Conservation (phyloP, 768 basidiomycete genomes). For the Lenzites betulinus region DNA sequence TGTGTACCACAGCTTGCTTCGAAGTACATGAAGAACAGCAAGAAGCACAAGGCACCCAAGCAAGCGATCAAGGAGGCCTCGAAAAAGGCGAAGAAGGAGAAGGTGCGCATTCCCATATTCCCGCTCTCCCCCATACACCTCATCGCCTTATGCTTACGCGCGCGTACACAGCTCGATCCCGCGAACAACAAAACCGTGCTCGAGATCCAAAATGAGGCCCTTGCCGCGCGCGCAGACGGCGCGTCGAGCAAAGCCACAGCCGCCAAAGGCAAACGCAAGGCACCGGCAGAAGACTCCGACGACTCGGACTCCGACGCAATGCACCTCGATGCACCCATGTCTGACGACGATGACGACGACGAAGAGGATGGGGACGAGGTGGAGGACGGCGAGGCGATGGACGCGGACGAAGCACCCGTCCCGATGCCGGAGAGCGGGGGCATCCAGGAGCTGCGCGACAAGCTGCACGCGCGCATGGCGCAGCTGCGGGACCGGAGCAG, state of each 20-base stretch:
- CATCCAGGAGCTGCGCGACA: slow-evolving; percentile 65
- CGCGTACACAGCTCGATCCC: slow-evolving; percentile 77
- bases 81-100: slow-evolving; percentile 85
- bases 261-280: slow-evolving; percentile 54
- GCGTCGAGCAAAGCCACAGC: not conserved
- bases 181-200: slow-evolving; percentile 79
- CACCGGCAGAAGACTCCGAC: slow-evolving; percentile 34
- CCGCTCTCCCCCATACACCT: not conserved
- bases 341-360: slow-evolving; percentile 30
- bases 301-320: slow-evolving; percentile 36
- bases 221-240: slow-evolving; percentile 29
- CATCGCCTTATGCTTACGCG: too few relatives aligned
- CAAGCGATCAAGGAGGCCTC: slow-evolving; percentile 88
- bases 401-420: slow-evolving; percentile 33
- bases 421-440: slow-evolving; percentile 70
- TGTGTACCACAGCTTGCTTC: slow-evolving; percentile 45
- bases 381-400: slow-evolving; percentile 35
- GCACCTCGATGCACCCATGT: slow-evolving; percentile 42
- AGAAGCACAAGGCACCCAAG: slow-evolving; percentile 74
- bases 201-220: slow-evolving; percentile 68
- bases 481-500: slow-evolving; percentile 51
- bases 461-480: slow-evolving; percentile 75
- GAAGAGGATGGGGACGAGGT: slow-evolving; percentile 38
- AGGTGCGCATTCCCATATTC: slow-evolving; percentile 46
- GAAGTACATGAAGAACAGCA: slow-evolving; percentile 87